phyloP scores from a whole-genome alignment of 495 filamentous ascomycete species.

The Penicillium ochrochloron region DNA sequence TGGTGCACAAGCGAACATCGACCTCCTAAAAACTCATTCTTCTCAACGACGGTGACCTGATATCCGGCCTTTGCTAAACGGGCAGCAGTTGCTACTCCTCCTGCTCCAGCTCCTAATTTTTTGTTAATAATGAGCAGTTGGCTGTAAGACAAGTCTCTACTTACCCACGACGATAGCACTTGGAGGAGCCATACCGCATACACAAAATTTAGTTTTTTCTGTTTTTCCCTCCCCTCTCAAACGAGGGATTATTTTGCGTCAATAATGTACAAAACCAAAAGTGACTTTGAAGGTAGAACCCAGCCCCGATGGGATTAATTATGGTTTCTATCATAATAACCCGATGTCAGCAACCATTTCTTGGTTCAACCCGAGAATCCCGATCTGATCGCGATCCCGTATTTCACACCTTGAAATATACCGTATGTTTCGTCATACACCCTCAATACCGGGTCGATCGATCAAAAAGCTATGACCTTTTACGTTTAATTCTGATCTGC shows the following conservation, averaged over 20 bases:
- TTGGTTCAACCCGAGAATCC: background rate
- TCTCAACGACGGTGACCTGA: constrained; percentile 68
- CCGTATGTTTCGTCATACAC: too few species aligned
- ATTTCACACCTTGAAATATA: background rate
- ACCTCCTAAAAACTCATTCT: constrained; percentile 69
- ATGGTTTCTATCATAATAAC: background rate
- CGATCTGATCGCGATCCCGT: constrained; percentile 3
- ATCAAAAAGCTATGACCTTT: background rate
- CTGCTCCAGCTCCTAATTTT: constrained; percentile 64
- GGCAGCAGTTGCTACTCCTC: constrained; percentile 68
- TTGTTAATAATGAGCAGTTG: background rate
- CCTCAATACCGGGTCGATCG: background rate
- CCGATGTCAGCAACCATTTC: background rate
- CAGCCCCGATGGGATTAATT: background rate
- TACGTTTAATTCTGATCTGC: background rate
- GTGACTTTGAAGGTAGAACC: background rate
- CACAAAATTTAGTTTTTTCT: background rate
- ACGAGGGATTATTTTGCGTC: background rate
- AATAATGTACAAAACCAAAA: background rate
- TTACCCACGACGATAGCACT: constrained; percentile 12
- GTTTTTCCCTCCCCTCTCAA: background rate
- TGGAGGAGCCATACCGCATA: background rate
- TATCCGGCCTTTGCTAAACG: constrained; percentile 69
- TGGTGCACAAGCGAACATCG: constrained; percentile 62
- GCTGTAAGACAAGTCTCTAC: background rate